Base-by-base conservation (phyloP, 148 eudicot species). In the Polygonum maritimum region DNA sequence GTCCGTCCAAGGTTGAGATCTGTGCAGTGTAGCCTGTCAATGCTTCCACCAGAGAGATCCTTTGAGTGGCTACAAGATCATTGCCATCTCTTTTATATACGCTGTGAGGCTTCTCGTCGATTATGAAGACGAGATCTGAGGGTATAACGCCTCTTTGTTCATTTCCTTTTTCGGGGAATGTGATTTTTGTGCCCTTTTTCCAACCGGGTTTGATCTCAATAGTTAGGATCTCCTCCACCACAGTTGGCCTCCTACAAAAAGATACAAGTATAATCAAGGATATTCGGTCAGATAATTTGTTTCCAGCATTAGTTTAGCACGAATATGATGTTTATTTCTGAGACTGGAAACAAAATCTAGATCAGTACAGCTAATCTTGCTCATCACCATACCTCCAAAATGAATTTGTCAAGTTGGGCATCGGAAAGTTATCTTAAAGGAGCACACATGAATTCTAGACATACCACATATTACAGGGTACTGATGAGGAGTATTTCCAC, bases 191-290 rank as follows among this genome's bases (percentile, higher is more conserved):
- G 18, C 95, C 95, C 74, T 88, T 90, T 73, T 88, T 90, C 95
- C 95, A 90, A 14, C 95, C 95, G 4, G 92, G 90, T 80, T 88
- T 90, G 78, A 88, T 88, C 80, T 88, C 90, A 67, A 90, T 90
- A 48, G 90, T 85, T 16, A 88, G 81, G 55, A 90, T 88, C 80
- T 88, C 95, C 83, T 90, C 95, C 82, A 85, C 83, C 47, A 87
- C 81, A 62, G 89, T 78, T 14, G 89, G 82, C 80, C 89, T 81
- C 94, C 94, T 90, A 69, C 76, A 76, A 7, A 62, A 58, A 5
- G 14, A 35, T 39, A 35, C n/a, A 39, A 60, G 38, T 60, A 26
- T 16, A 19, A 54, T 54, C 60, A n/a, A 67, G 18, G 41, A 65
- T 63, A 63, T 63, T 22, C 65, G 22, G 65, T 21, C 65, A 60